Base-by-base conservation (phyloP, 1,139 yeast species). In the Pichia sp. region DNA sequence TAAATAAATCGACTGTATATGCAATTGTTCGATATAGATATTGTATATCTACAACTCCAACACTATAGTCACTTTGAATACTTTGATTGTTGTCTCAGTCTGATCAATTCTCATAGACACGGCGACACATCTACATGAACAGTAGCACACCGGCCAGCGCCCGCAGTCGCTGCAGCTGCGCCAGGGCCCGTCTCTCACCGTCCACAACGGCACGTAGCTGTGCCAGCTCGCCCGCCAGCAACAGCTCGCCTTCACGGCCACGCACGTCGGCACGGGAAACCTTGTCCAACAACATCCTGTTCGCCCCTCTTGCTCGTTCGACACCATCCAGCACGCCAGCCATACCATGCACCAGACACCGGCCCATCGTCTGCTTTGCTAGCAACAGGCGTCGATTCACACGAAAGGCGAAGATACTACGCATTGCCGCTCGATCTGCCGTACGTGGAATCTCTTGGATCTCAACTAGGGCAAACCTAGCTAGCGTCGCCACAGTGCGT, bases 371-470 rank as follows among this genome's bases (percentile, higher is more conserved):
- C 4, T 38, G 29, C 10, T 40, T 33, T 2, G 51, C 45, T 24
- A 69, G 64, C 22, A 63, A 59, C 41, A 67, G 67, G 37, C 75
- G 76, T 15, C 28, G 33, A 20, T 38, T 40, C 31, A 37, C 22
- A 55, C 86, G 73, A 69, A 86, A 91, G 32, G 91, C 69, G 53
- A 77, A 91, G 31, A 82, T 81, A 1, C 96, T 81, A 48, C 94
- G 77, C 29, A 86, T 78, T 0, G 97, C 96, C 2, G 95, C 91
- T 46, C 98, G 70, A 56, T 88, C 97, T 22, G 79, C 81, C 24
- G 94, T 81, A 52, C 93, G 73, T 8, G 98, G 97, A 22, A 91
- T 83, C 62, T 93, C 98, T 58, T 91, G 97, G 30, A 81, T 69
- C 55, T 81, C 87, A 19, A 80, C 60, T 14, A 78, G 66, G 48